These are phyloP conservation scores for Inga oerstediana DNA, from an alignment of 306 rosid genomes.

Conservation along the genomic window DNA sequence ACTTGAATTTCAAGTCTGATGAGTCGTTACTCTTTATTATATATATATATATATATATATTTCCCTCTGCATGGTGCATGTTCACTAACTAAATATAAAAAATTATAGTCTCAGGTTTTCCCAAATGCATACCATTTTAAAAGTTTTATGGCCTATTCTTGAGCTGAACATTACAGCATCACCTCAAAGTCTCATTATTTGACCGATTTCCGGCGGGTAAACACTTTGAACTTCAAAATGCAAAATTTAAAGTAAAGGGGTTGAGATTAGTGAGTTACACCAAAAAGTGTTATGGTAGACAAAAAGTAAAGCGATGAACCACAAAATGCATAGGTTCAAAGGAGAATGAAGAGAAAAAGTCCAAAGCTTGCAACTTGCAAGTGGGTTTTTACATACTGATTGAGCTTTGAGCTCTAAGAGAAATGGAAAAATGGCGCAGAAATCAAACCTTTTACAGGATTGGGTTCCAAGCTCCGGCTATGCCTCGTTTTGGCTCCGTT, in stretches of 20 bases:
- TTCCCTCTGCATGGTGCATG: neutral
- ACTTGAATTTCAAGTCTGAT: neutral
- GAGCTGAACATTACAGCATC: neutral
- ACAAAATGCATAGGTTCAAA: neutral
- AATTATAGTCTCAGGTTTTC: neutral
- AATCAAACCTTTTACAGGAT: too few species aligned
- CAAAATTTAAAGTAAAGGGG: neutral
- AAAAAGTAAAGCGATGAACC: neutral
- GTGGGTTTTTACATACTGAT: too few species aligned
- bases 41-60: too few species aligned
- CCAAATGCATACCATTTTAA: neutral
- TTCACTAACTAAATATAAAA: too few species aligned
- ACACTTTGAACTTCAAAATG: neutral
- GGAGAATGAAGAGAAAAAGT: neutral
- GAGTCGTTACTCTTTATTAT: neutral
- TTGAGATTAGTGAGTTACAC: neutral
- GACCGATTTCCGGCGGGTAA: neutral
- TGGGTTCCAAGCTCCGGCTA: too few species aligned
- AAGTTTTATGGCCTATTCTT: neutral
- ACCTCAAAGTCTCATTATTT: neutral
- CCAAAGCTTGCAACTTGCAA: too few species aligned
- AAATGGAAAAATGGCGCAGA: too few species aligned
- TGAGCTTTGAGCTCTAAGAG: too few species aligned
- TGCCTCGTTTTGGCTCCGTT: too few species aligned
- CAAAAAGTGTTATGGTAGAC: neutral